Evolutionary conservation across 2,329 filamentous ascomycete genomes (phyloP).

Genomic region (Onygenales sp.): DNA sequence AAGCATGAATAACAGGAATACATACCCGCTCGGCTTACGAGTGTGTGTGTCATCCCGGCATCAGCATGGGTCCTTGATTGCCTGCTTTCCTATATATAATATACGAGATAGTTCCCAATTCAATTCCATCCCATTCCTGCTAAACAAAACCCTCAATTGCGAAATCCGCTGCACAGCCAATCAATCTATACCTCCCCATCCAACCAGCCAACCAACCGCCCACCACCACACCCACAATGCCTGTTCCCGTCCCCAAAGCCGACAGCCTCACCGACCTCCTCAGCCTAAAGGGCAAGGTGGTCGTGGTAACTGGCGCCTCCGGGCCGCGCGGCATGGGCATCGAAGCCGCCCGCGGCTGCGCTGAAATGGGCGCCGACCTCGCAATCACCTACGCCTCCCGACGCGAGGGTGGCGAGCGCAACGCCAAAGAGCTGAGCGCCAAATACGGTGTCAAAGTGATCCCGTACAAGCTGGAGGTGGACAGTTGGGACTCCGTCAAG

Average conservation of each 20-base stretch:
- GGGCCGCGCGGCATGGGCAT: constrained; percentile 60
- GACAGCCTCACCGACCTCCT: constrained; percentile 21
- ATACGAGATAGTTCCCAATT: no score
- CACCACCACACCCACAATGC: constrained; percentile 8
- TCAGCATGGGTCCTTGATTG: no score
- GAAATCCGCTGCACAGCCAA: no score
- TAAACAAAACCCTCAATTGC: no score
- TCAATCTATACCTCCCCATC: no score
- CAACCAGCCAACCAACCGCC: no score
- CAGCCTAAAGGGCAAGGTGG: constrained; percentile 34
- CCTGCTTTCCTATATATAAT: no score
- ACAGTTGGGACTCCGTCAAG: constrained; percentile 47
- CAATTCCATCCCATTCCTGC: no score
- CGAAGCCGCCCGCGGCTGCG: constrained; percentile 55
- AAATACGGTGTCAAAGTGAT: constrained; percentile 57
- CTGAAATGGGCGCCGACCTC: constrained; percentile 55
- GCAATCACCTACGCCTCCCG: constrained; percentile 60
- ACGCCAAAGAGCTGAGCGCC: constrained; percentile 51
- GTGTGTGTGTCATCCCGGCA: no score
- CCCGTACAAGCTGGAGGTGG: constrained; percentile 57
- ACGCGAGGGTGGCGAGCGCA: constrained; percentile 53
- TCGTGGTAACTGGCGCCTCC: constrained; percentile 40
- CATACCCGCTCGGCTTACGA: no score
- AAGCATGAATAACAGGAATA: no score
- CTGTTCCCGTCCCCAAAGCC: constrained; percentile 12